Evolutionary conservation across 768 basidiomycete genomes (phyloP), one percentile per base, ranked within the genome.

Genomic region (Scleroderma citrinum): DNA sequence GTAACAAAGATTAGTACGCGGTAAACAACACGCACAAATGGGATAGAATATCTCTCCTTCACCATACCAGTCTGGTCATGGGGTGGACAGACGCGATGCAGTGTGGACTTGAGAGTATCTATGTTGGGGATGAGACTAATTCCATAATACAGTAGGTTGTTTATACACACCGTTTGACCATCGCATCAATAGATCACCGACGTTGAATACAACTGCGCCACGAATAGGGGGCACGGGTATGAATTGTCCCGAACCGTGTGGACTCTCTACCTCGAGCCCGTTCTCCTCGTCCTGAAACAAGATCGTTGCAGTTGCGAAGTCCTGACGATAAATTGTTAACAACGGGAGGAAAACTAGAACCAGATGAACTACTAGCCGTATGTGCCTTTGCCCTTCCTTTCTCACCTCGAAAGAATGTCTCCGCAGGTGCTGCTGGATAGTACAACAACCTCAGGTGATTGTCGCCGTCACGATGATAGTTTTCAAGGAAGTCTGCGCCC

Each of bases 241-340:
- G 54, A 75, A 76, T 37, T 60, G 46, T 2, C 76, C 79, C 5
- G 76, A 71, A 17, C 62, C 56, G 35, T 69, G 64, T 0, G 79
- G 78, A 56, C 77, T 73, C 58, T 83, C 78, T 5, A 83, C 75
- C 56, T 85, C 80, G 3, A 84, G 68, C 0, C 83, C 83, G 6
- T 82, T 81, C 2, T 75, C 70, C 5, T 74, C 68, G 55, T 84
- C 81, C 62, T 84, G 82, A 44, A 83, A 69, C 3, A 85, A 63
- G 7, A 82, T 62, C 46, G 82, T 85, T 16, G 82, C 67, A 0
- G 71, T 76, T 3, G 76, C 74, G 51, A 76, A 83, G 60, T 85
- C 83, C 35, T 60, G 53, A 38, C 11, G 7, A 21, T 31, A 10
- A 44, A n/a, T 11, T 3, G 5, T 58, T 54, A 20, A 13, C n/a